Percentiles rank a stretch among this genome's conserved stretches.
phyloP scores from a whole-genome alignment of 805 yeast genomes.

The Clavispora vitiphila region DNA sequence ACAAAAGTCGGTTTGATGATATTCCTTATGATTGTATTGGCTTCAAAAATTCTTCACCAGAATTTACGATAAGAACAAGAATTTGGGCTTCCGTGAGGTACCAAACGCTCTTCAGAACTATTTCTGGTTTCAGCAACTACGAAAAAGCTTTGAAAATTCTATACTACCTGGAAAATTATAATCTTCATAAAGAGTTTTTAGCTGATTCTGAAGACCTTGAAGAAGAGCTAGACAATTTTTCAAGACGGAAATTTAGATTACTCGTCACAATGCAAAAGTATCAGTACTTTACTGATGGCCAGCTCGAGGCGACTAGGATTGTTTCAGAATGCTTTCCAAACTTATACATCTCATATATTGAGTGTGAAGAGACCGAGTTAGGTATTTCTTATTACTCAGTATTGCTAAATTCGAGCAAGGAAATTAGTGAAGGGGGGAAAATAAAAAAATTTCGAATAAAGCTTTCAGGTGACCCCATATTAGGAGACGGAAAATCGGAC shows the following conservation, averaged over 20 bases:
- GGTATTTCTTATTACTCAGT: constrained; percentile 57
- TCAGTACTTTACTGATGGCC: constrained; percentile 58
- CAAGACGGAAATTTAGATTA: constrained; percentile 73
- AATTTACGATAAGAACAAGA: constrained; percentile 64
- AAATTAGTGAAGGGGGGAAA: constrained; percentile 41
- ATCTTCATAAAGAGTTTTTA: constrained; percentile 32
- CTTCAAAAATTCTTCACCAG: constrained; percentile 60
- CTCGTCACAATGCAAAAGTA: constrained; percentile 86
- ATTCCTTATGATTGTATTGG: constrained; percentile 71
- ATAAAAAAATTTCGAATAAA: constrained; percentile 50
- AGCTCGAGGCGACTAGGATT: constrained; percentile 61
- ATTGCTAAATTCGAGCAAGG: constrained; percentile 27
- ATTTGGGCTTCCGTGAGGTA: constrained; percentile 84
- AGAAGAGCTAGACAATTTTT: constrained; percentile 38
- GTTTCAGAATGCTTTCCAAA: constrained; percentile 72
- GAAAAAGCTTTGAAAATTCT: constrained; percentile 65
- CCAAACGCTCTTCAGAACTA: constrained; percentile 79
- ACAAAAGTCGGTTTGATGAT: constrained; percentile 47
- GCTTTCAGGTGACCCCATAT: constrained; percentile 87
- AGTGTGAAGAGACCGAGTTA: constrained; percentile 42
- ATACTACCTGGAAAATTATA: constrained; percentile 61
- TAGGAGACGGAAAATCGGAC: constrained; percentile 96
- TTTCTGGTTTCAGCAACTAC: constrained; percentile 81
- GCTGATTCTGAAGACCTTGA: constrained; percentile 9
- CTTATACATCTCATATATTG: constrained; percentile 50